Evolutionary conservation across 208 protist species (phyloP), one percentile per base, ranked within the genome.

Genomic region (Sergeia podlipaevii): DNA sequence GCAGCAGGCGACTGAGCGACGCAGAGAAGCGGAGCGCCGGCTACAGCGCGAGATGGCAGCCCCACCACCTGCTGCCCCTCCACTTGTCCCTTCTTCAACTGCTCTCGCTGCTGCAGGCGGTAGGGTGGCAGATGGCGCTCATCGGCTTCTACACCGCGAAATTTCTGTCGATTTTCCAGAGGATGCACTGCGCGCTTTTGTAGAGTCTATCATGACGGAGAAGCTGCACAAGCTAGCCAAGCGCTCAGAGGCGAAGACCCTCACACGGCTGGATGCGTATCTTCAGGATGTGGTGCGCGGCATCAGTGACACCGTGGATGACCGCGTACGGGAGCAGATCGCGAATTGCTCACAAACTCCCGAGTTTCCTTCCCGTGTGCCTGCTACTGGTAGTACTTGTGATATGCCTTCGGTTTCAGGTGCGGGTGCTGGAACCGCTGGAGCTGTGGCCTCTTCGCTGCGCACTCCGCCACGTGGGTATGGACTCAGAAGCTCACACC

Each of bases 111-210:
- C 18, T 18, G 41, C 41, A 46, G n/a, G n/a, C 10, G 41, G n/a
- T 46, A 8, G 41, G 11, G 34, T n/a, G n/a, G n/a, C n/a, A n/a
- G n/a, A n/a, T n/a, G n/a, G n/a, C n/a, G n/a, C n/a, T 21, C 37
- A n/a, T n/a, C n/a, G n/a, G n/a, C 65, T 86, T 32, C 73, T 71
- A 11, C 71, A 73, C 38, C 85, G 80, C 46, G 75, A 76, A 46
- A 77, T 92, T 11, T 70, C 60, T 24, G 82, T 92, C 8, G 76
- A 83, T 34, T 91, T 92, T 58, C 88, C 88, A 10, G 82, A 91
- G 38, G 75, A 78, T 18, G 75, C 82, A 8, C 56, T 95, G 41
- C 72, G 80, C 5, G 54, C 49, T 7, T 92, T 86, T 69, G 83
- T 95, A 5, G 74, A 90, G 56, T 54, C 61, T 6, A 60, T 91